Evolutionary conservation across 108 stramenopile species (phyloP).

Genomic region (Mediolabrus comicus): DNA sequence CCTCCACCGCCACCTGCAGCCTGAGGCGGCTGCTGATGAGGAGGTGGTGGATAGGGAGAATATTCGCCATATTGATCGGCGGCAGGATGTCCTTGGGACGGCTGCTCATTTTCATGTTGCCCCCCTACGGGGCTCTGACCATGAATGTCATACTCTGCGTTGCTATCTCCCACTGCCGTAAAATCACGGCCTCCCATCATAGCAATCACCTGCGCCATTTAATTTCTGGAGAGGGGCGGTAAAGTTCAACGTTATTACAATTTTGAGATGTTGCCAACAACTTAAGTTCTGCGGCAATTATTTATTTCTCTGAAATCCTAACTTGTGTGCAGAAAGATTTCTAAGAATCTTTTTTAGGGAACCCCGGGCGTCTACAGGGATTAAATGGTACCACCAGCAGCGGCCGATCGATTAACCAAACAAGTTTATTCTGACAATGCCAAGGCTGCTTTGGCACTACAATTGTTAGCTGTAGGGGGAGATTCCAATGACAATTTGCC

Average conservation of each 20-base stretch:
- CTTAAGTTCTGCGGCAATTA: neutral
- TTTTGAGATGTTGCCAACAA: neutral
- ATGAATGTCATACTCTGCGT: constrained; percentile 20
- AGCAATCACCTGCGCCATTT: constrained; percentile 44
- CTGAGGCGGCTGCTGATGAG: neutral
- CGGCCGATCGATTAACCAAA: neutral
- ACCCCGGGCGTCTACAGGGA: neutral
- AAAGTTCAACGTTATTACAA: neutral
- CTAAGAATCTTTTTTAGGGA: neutral
- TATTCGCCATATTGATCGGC: constrained; percentile 8
- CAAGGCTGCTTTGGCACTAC: neutral
- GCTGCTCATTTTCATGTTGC: neutral
- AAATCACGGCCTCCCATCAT: constrained; percentile 42
- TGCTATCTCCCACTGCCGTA: constrained; percentile 20
- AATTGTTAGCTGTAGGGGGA: too few species aligned
- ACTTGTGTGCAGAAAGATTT: neutral
- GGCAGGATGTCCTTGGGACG: constrained; percentile 1
- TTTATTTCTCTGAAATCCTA: neutral
- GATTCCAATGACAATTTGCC: too few species aligned
- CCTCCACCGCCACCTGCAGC: neutral
- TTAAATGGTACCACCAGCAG: neutral
- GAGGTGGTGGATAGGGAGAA: neutral
- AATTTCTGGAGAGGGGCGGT: neutral
- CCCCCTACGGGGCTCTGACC: constrained; percentile 9
- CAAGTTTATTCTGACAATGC: neutral